Base-by-base conservation (phyloP, 75 land plant species). In the Larix kaempferi region DNA sequence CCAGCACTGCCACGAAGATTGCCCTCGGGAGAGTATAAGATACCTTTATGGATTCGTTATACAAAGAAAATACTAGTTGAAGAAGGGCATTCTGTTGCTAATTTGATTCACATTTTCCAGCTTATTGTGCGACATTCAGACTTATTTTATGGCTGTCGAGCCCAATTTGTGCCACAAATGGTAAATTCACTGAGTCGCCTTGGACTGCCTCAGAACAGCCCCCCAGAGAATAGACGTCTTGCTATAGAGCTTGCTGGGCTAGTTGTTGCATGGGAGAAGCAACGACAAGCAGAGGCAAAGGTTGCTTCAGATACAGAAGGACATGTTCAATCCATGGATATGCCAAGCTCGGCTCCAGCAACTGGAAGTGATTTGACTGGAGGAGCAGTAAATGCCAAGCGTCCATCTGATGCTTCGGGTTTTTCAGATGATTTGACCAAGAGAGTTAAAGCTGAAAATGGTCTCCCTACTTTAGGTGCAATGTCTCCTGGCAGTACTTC, bases 111-210 rank as follows among this genome's bases (percentile, higher is more conserved):
- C 73, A 93, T 98, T 59, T 98, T 98, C 82, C 99, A 98, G 85
- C 89, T 98, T 29, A 86, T 98, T 82, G 99, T 98, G 1, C 90
- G 99, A 59, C 99, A 98, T 83, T 87, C 99, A 76, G 98, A 98
- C 80, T 88, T 98, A 27, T 98, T 95, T 57, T 98, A 98, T 69
- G 81, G 92, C 39, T 98, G 99, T 78, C 86, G 99, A 82, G 98
- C 94, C 16, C 99, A 98, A 59, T 98, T 98, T 88, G 99, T 98
- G 17, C 99, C 99, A 76, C 99, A 98, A 74, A 98, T 98, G 99
- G 99, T 98, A 23, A 98, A 98, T 74, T 92, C 99, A 67, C 88
- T 98, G 22, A 98, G 96, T 76, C 94, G 99, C 57, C 88, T 98
- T 75, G 99, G 99, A 59, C 81, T 98, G 73, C 99, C 98, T 26